These are phyloP conservation scores for Dalbergia oliveri DNA, from an alignment of 306 rosid genomes.

Conservation along the genomic window DNA sequence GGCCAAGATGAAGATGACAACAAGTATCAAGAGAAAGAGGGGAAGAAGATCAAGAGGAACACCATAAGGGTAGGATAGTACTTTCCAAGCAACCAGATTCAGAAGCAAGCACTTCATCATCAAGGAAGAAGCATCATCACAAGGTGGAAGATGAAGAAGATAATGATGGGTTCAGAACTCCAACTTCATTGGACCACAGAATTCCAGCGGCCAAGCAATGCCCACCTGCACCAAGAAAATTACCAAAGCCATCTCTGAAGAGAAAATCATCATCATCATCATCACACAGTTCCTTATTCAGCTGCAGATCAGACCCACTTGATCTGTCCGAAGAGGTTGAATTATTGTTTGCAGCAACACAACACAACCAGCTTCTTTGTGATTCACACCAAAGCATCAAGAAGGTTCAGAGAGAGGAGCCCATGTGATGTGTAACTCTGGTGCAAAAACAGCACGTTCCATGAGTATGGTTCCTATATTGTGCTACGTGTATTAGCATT, in stretches of 20 bases:
- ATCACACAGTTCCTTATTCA: not conserved
- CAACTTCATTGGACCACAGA: constrained; percentile 63
- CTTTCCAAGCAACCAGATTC: constrained; percentile 8
- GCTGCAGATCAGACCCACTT: constrained; percentile 42
- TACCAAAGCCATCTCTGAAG: constrained; percentile 46
- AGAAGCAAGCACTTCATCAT: constrained; percentile 9
- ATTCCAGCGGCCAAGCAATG: constrained; percentile 56
- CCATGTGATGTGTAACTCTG: not conserved
- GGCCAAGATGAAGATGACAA: not conserved
- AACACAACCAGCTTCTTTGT: constrained; percentile 20
- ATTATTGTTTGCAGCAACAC: constrained; percentile 50
- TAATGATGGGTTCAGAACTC: constrained; percentile 76
- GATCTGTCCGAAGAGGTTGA: constrained; percentile 55
- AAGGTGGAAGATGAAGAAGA: constrained; percentile 4
- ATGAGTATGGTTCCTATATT: not conserved
- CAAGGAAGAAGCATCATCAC: not conserved
- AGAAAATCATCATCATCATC: constrained; percentile 39
- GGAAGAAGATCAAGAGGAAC: not conserved
- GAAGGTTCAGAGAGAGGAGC: constrained; percentile 47
- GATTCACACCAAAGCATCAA: constrained; percentile 41
- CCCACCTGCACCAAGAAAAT: constrained; percentile 71
- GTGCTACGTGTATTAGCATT: too few relatives aligned
- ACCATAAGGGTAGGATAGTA: not conserved
- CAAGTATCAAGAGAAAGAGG: not conserved
- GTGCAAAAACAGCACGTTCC: not conserved